A percentile compares a stretch with the other conserved stretches of the same genome.
Conservation (phyloP, 805 yeast species). For the Zygosaccharomyces siamensis region DNA sequence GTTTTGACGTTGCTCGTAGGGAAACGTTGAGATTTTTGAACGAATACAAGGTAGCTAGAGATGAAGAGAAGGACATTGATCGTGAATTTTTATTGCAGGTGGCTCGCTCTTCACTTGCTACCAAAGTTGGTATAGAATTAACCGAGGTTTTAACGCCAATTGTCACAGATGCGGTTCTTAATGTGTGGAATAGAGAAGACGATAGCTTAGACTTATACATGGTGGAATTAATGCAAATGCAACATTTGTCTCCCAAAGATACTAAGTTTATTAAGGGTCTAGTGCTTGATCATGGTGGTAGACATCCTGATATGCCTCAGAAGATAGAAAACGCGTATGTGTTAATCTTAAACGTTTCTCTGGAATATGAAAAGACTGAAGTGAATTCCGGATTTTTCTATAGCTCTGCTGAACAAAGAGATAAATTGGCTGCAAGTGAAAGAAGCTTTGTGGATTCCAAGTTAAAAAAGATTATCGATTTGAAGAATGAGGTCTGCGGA, state of each 20-base stretch:
- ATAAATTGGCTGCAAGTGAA: constrained; percentile 87
- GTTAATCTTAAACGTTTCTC: constrained; percentile 83
- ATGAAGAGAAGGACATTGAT: constrained; percentile 46
- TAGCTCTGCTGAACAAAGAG: constrained; percentile 93
- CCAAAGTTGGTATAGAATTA: constrained; percentile 76
- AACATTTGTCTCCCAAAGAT: constrained; percentile 79
- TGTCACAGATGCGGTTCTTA: constrained; percentile 91
- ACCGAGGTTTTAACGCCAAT: constrained; percentile 84
- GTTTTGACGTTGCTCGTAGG: constrained; percentile 85
- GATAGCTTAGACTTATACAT: constrained; percentile 78
- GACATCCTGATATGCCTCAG: constrained; percentile 99
- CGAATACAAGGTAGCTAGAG: constrained; percentile 49
- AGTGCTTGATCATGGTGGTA: constrained; percentile 95
- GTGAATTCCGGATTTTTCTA: constrained; percentile 94
- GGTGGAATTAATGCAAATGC: constrained; percentile 99
- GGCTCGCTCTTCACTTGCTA: constrained; percentile 81
- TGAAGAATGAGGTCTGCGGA: constrained; percentile 88
- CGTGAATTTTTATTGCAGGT: constrained; percentile 88
- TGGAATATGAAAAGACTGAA: constrained; percentile 97
- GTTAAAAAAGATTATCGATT: constrained; percentile 81
- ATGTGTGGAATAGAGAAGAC: constrained; percentile 53
- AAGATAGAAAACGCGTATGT: constrained; percentile 77
- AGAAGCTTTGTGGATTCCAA: constrained; percentile 93
- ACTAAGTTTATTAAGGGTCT: constrained; percentile 82
- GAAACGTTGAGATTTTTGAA: constrained; percentile 68